Conservation (phyloP, 306 rosid species). For the Ormosia semicastrata region DNA sequence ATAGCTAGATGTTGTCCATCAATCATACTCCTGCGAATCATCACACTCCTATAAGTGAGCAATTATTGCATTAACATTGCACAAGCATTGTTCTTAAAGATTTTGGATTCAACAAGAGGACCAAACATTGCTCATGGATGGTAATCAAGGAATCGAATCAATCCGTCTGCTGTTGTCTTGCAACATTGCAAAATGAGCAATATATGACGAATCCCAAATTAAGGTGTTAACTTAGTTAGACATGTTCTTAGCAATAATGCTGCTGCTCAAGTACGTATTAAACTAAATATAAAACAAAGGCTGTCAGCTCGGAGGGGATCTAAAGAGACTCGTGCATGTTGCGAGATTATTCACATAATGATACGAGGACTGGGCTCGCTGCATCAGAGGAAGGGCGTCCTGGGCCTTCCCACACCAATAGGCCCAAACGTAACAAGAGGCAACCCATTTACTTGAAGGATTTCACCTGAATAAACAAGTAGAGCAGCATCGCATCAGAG, state of each 20-base stretch:
- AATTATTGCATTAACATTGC: background rate
- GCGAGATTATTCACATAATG: background rate
- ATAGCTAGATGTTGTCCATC: conserved; percentile 4
- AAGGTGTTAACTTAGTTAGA: background rate
- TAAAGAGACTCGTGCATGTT: background rate
- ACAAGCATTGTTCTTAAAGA: background rate
- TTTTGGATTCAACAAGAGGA: background rate
- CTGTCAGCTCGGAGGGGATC: background rate
- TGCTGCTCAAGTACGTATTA: background rate
- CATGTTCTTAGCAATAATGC: conserved; percentile 18
- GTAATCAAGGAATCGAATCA: conserved; percentile 3
- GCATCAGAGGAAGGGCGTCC: too few relatives aligned
- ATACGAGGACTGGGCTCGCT: too few relatives aligned
- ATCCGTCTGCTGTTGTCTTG: background rate
- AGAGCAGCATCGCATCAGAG: too few relatives aligned
- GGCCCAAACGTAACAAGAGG: too few relatives aligned
- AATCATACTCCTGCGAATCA: background rate
- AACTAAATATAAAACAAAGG: background rate
- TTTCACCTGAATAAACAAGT: too few relatives aligned
- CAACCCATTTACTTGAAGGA: too few relatives aligned
- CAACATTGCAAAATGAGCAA: conserved; percentile 10
- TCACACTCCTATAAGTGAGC: background rate
- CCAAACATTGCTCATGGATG: background rate
- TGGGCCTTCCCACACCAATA: too few relatives aligned
- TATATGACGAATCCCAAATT: background rate